phyloP scores from a whole-genome alignment of 1,139 yeast genomes.

The Tardiomyces blankii region DNA sequence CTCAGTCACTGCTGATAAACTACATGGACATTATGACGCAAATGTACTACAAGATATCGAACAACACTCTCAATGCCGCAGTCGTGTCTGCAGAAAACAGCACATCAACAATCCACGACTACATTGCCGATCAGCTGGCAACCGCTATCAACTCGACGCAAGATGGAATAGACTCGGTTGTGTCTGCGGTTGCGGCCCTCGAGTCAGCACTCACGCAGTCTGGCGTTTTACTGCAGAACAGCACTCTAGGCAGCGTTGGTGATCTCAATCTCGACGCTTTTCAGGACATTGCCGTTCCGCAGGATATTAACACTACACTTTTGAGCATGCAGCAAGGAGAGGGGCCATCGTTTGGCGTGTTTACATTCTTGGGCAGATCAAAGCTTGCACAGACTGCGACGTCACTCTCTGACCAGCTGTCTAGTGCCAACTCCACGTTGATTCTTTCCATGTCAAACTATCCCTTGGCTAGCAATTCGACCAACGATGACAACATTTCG shows the following conservation, averaged over 20 bases:
- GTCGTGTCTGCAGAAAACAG: background rate
- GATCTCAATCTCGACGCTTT: slow-evolving; percentile 8
- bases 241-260: slow-evolving; percentile 4
- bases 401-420: background rate
- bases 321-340: background rate
- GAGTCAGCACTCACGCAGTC: background rate
- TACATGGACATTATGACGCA: background rate
- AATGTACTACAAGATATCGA: background rate
- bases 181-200: background rate
- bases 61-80: background rate
- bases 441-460: background rate
- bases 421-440: background rate
- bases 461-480: background rate
- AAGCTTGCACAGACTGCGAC: background rate
- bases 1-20: background rate
- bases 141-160: background rate
- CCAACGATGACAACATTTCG: background rate
- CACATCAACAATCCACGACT: background rate
- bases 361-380: background rate
- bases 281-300: slow-evolving; percentile 6
- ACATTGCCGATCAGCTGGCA: background rate
- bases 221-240: background rate
- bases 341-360: background rate
- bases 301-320: slow-evolving; percentile 2
- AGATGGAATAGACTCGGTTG: background rate